Base-by-base conservation (phyloP, 1,284 basidiomycete genomes). In the Pseudozyma thailandica region DNA sequence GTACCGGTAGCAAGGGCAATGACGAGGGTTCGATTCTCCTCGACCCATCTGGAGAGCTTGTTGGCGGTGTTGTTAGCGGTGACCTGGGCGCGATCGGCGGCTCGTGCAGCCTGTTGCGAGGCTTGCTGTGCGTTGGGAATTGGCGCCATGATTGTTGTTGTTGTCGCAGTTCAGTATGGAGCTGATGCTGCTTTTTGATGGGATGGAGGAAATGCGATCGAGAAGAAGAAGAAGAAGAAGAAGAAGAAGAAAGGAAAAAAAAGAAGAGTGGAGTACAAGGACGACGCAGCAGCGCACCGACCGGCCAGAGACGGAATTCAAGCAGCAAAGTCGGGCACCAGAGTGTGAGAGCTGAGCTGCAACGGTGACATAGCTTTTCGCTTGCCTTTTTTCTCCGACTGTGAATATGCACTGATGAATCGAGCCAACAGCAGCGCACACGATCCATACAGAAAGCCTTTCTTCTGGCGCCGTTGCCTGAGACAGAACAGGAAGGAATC, bases 1-100 rank as follows among this genome's bases (percentile, higher is more conserved):
- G 72, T 78, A 20, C 75, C 77, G 26, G 77, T 73, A 15, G 71
- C 79, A 9, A 80, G 51, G 2, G 74, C 75, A 49, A 77, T 69
- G 45, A 78, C 79, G 43, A 81, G 65, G 6, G 62, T 66, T 38
- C 72, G 69, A 59, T 82, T 79, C 53, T 80, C 78, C 39, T 82
- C 74, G 41, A 79, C 65, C 78, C 77, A 82, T 51, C 64, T 70
- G 16, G 64, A 71, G 23, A 78, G 51, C 46, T 74, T 71, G 60
- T 72, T 78, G 37, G 76, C 74, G 5, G 76, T 72, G 56, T 70
- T 72, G 42, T 73, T 64, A 47, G 74, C 60, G 18, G 69, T 57
- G 50, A 58, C 45, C 49, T 72, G 69, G 33, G 69, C 63, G 18
- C 69, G 69, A 31, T 66, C 61, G 28, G 69, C 69, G 18, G 69